Percentiles rank a stretch among this genome's conserved stretches.
phyloP scores from a whole-genome alignment of 371 early-diverging fungal genomes.

The Saksenaea vasiformis region DNA sequence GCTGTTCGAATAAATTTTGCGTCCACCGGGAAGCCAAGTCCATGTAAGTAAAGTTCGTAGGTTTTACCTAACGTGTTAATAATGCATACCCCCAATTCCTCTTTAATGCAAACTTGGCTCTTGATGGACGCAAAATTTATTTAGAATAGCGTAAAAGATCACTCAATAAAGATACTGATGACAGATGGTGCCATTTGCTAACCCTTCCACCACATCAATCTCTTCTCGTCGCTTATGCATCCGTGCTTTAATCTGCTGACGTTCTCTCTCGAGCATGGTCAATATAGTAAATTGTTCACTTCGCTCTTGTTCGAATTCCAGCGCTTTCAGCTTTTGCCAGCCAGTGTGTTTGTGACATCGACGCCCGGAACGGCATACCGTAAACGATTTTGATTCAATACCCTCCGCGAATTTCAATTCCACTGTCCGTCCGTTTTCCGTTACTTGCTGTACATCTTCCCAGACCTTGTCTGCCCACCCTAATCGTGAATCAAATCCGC shows the following conservation, averaged over 20 bases:
- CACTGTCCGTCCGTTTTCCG: slow-evolving; percentile 1
- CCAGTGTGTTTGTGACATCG: slow-evolving; percentile 48
- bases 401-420: not conserved
- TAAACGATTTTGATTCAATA: slow-evolving; percentile 2
- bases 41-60: no score
- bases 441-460: slow-evolving; percentile 11
- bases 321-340: slow-evolving; percentile 53
- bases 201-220: slow-evolving; percentile 26
- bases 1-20: no score
- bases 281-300: slow-evolving; percentile 34
- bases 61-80: no score
- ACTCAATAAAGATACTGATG: slow-evolving; percentile 3
- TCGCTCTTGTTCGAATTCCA: slow-evolving; percentile 59
- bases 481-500: slow-evolving; percentile 53
- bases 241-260: slow-evolving; percentile 43
- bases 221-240: slow-evolving; percentile 45
- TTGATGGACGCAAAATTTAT: no score
- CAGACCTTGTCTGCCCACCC: slow-evolving; percentile 48
- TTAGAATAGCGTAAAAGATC: no score
- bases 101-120: no score
- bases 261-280: slow-evolving; percentile 35
- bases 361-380: slow-evolving; percentile 10
- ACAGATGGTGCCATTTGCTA: slow-evolving; percentile 38
- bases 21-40: no score
- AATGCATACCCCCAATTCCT: no score